A percentile compares a stretch with the other conserved stretches of the same genome.
phyloP scores from a whole-genome alignment of 495 filamentous ascomycete genomes.

The Staphylotrichum longicolle region DNA sequence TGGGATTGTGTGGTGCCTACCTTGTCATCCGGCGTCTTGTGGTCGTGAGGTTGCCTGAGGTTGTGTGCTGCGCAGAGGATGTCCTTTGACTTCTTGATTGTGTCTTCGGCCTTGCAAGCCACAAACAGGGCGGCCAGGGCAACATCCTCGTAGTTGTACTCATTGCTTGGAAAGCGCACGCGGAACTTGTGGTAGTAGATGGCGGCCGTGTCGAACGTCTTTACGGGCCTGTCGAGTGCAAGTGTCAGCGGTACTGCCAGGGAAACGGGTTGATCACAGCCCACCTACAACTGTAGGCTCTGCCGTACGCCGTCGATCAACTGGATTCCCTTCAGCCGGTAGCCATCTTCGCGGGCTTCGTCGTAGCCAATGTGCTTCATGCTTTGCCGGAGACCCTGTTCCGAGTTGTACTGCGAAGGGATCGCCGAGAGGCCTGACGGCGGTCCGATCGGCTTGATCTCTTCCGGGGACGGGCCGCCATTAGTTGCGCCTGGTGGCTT shows the following conservation, averaged over 20 bases:
- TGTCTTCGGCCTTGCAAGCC: slow-evolving; percentile 97
- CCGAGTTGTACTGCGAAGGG: slow-evolving; percentile 42
- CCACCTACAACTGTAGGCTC: slow-evolving; percentile 64
- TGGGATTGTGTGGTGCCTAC: slow-evolving; percentile 44
- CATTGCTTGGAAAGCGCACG: slow-evolving; percentile 68
- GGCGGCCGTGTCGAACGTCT: slow-evolving; percentile 79
- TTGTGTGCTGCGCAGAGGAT: slow-evolving; percentile 91
- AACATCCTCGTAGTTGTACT: slow-evolving; percentile 71
- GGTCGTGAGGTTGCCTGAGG: slow-evolving; percentile 69
- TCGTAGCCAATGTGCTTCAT: slow-evolving; percentile 40
- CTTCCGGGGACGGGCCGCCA: slow-evolving; percentile 19
- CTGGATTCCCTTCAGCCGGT: slow-evolving; percentile 71
- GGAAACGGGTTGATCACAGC: not conserved
- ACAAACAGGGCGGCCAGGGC: slow-evolving; percentile 84
- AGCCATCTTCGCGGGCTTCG: slow-evolving; percentile 58
- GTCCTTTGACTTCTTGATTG: slow-evolving; percentile 91
- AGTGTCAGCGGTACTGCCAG: slow-evolving; percentile 5
- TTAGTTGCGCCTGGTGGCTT: slow-evolving; percentile 17
- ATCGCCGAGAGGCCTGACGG: slow-evolving; percentile 40
- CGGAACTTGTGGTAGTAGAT: slow-evolving; percentile 89
- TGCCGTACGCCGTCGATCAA: slow-evolving; percentile 79
- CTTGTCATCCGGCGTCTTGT: slow-evolving; percentile 76
- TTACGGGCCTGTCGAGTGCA: slow-evolving; percentile 58
- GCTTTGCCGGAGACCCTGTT: slow-evolving; percentile 40
- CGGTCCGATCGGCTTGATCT: slow-evolving; percentile 35